Conservation (phyloP, 2,329 filamentous ascomycete species). For the Pseudogymnoascus sp. region DNA sequence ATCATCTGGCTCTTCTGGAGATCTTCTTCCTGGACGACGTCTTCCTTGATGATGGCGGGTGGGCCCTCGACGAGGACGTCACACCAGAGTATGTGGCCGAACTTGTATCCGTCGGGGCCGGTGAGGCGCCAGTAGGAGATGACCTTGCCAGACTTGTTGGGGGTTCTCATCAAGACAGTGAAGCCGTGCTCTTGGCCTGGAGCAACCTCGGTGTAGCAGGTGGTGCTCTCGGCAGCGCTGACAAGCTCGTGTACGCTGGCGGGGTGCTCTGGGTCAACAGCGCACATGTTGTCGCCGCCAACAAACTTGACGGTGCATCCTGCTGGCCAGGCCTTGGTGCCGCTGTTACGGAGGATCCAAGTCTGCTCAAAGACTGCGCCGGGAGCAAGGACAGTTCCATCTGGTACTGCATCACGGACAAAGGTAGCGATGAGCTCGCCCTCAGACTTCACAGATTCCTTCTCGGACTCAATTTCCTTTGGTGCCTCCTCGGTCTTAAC, state of each 20-base stretch:
- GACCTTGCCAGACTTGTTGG: slow-evolving; percentile 64
- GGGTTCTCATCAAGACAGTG: slow-evolving; percentile 77
- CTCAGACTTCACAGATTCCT: slow-evolving; percentile 18
- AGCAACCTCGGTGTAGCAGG: slow-evolving; percentile 60
- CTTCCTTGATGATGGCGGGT: slow-evolving; percentile 28
- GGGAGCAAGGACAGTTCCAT: slow-evolving; percentile 66
- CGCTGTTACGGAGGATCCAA: slow-evolving; percentile 85
- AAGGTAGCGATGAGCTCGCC: slow-evolving; percentile 58
- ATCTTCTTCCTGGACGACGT: slow-evolving; percentile 24
- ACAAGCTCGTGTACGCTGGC: slow-evolving; percentile 71
- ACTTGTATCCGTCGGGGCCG: slow-evolving; percentile 68
- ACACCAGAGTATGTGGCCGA: slow-evolving; percentile 93
- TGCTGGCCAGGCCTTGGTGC: slow-evolving; percentile 71
- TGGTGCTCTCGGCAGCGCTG: slow-evolving; percentile 75
- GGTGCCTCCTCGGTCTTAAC: slow-evolving; percentile 23
- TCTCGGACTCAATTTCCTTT: slow-evolving; percentile 21
- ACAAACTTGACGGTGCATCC: slow-evolving; percentile 88
- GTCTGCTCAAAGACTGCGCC: slow-evolving; percentile 78
- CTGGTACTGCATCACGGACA: slow-evolving; percentile 67
- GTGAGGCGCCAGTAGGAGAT: slow-evolving; percentile 98
- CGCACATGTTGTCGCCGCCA: slow-evolving; percentile 94
- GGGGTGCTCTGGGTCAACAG: slow-evolving; percentile 72
- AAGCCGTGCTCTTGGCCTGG: slow-evolving; percentile 74
- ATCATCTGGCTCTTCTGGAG: slow-evolving; percentile 66
- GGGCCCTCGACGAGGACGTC: slow-evolving; percentile 64